Conservation (phyloP, 2,329 filamentous ascomycete genomes). For the Aspergillus luchuensis region DNA sequence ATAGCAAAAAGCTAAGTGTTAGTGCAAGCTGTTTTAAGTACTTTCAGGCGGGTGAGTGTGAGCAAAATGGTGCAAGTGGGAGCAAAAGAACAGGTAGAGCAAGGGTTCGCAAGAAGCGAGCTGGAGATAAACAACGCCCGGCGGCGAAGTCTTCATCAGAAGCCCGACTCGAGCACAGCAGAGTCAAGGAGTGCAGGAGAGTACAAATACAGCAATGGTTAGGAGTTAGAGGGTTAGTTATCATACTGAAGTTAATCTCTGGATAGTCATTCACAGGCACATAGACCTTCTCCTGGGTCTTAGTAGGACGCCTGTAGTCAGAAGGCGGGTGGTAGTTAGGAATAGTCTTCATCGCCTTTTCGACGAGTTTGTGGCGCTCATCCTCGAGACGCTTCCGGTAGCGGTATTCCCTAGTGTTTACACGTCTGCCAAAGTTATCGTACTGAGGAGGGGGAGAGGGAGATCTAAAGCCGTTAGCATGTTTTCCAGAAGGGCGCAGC, state of each 20-base stretch:
- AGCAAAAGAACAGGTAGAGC: constrained; percentile 22
- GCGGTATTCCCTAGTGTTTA: constrained; percentile 97
- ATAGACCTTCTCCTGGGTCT: constrained; percentile 99
- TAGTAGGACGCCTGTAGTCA: constrained; percentile 97
- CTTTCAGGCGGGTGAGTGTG: constrained; percentile 7
- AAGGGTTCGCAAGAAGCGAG: constrained; percentile 48
- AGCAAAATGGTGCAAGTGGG: constrained; percentile 29
- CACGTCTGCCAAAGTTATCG: constrained; percentile 98
- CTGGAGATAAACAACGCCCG: constrained; percentile 35
- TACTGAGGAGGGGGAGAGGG: constrained; percentile 96
- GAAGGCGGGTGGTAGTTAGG: constrained; percentile 98
- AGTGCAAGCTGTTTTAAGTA: constrained; percentile 60
- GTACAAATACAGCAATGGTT: constrained; percentile 52
- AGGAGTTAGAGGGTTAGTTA: constrained; percentile 97
- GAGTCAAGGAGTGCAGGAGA: constrained; percentile 40
- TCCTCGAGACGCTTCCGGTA: constrained; percentile 98
- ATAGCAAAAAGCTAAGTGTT: constrained; percentile 78
- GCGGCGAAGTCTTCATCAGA: constrained; percentile 34
- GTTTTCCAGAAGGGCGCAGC: not conserved
- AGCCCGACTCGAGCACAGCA: constrained; percentile 48
- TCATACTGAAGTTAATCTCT: constrained; percentile 99
- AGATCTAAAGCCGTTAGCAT: constrained; percentile 62
- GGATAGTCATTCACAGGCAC: constrained; percentile 99
- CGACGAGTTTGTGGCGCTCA: constrained; percentile 96
- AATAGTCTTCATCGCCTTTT: constrained; percentile 99